Evolutionary conservation across 192 early-diverging fungal genomes (phyloP).

Genomic region (Gamsiella multidivaricata): DNA sequence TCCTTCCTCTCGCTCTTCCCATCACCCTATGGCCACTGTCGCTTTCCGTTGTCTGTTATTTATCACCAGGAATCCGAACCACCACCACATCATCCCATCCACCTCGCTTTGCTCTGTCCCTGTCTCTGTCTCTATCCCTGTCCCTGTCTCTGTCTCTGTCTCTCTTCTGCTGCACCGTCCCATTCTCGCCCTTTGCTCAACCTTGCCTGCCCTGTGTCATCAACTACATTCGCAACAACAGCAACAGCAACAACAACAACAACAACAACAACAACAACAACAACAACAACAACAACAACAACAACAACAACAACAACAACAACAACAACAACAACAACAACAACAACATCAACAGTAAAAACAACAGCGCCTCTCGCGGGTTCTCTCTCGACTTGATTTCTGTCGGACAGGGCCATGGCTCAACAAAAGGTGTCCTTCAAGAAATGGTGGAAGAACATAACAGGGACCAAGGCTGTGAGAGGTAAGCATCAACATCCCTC

Average conservation of each 20-base stretch:
- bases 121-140: neutral
- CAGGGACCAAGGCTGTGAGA: slow-evolving; percentile 44
- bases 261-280: too few species aligned
- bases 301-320: too few species aligned
- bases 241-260: too few species aligned
- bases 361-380: too few species aligned
- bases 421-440: slow-evolving; percentile 52
- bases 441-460: slow-evolving; percentile 55
- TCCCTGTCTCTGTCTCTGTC: neutral
- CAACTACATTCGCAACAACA: neutral
- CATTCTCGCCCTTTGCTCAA: neutral
- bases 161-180: neutral
- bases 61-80: slow-evolving; percentile 21
- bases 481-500: slow-evolving; percentile 5
- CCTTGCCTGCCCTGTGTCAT: neutral
- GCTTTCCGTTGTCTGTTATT: slow-evolving; percentile 11
- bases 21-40: slow-evolving; percentile 13
- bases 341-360: too few species aligned
- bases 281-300: too few species aligned
- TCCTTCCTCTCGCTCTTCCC: slow-evolving; percentile 3
- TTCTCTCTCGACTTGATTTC: neutral
- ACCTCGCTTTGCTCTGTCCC: neutral
- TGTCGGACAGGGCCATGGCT: slow-evolving; percentile 38
- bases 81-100: neutral
- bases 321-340: too few species aligned